A percentile compares a stretch with the other conserved stretches of the same genome.
These are phyloP conservation scores for Cercospora canescens DNA, from an alignment of 2,329 filamentous ascomycete species.

Conservation along the genomic window DNA sequence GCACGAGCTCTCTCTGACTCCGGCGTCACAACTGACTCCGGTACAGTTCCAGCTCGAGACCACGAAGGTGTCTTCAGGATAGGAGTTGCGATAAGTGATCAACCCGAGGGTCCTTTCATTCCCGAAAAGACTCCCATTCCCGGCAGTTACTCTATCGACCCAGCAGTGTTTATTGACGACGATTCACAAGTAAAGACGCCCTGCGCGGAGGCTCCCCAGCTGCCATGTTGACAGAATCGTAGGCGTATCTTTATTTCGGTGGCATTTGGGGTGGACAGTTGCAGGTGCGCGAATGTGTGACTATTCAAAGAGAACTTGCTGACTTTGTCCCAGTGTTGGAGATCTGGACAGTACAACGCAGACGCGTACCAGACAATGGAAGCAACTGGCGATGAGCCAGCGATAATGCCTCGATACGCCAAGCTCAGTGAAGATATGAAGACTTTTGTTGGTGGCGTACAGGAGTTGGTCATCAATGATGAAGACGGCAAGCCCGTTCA, in stretches of 20 bases:
- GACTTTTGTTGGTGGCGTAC: slow-evolving; percentile 55
- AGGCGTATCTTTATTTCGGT: slow-evolving; percentile 71
- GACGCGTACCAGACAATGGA: slow-evolving; percentile 30
- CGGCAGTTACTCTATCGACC: slow-evolving; percentile 75
- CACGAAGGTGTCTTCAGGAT: slow-evolving; percentile 70
- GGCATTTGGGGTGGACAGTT: slow-evolving; percentile 80
- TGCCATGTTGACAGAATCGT: neutral
- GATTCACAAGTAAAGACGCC: slow-evolving; percentile 46
- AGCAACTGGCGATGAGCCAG: slow-evolving; percentile 56
- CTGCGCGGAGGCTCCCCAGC: too few species aligned
- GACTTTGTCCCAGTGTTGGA: slow-evolving; percentile 62
- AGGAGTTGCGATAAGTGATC: slow-evolving; percentile 65
- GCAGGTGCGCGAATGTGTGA: slow-evolving; percentile 7
- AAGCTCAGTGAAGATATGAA: slow-evolving; percentile 66
- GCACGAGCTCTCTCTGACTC: neutral
- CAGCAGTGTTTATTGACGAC: slow-evolving; percentile 72
- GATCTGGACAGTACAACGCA: slow-evolving; percentile 58
- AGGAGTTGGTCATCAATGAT: slow-evolving; percentile 65
- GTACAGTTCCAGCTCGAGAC: slow-evolving; percentile 67
- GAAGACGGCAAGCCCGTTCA: slow-evolving; percentile 58
- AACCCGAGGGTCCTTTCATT: slow-evolving; percentile 68
- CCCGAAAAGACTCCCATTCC: slow-evolving; percentile 65
- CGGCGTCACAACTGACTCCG: neutral
- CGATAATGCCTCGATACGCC: slow-evolving; percentile 67
- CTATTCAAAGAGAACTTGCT: neutral